Conservation (phyloP, 345 rosid species). For the thale cress (Arabidopsis thaliana) region TAIR10.1 NC_003071.7:14740001-14740500, state of each 20-base stretch:
- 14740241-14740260: not conserved
- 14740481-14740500: conserved; percentile 31
- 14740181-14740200: too few relatives aligned
- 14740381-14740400: conserved; percentile 47
- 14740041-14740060: not conserved
- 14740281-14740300: not conserved
- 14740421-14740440: conserved; percentile 36
- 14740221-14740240: not conserved
- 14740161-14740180: conserved; percentile 22
- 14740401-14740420: conserved; percentile 58
- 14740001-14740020: conserved; percentile 12
- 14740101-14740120: conserved; percentile 32
- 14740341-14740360: not conserved
- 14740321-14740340: conserved; percentile 3
- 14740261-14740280: not conserved
- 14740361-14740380: conserved; percentile 7
- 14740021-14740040: conserved; percentile 20
- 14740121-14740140: conserved; percentile 17
- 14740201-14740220: not conserved
- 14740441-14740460: conserved; percentile 51
- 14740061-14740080: conserved; percentile 2
- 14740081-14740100: conserved; percentile 16
- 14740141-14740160: conserved; percentile 25
- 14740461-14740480: not conserved
- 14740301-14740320: not conserved